phyloP scores from a whole-genome alignment of 1,284 basidiomycete species.

The Irpex lacteus region DNA sequence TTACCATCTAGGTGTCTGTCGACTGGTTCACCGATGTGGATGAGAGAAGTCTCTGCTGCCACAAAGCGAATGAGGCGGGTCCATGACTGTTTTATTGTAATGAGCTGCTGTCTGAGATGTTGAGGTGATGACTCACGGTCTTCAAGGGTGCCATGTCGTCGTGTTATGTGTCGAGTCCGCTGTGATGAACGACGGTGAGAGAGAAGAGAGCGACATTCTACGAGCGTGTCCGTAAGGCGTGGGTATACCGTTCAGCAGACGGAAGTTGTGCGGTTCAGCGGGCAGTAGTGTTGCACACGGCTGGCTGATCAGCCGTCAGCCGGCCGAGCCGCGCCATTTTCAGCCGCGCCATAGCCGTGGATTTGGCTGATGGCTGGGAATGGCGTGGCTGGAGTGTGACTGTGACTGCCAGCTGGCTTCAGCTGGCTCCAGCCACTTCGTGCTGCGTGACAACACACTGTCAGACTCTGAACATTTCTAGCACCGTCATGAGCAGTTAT shows the following conservation, averaged over 20 bases:
- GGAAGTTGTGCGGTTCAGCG: slow-evolving; percentile 9
- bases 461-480: no score
- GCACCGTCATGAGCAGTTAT: no score
- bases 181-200: background rate
- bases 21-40: slow-evolving; percentile 78
- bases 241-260: background rate
- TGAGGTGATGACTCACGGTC: slow-evolving; percentile 41
- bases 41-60: slow-evolving; percentile 68
- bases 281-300: background rate
- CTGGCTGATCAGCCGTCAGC: background rate
- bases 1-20: slow-evolving; percentile 64
- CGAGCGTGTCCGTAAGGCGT: background rate
- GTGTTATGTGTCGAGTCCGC: background rate
- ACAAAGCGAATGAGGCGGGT: slow-evolving; percentile 81
- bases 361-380: no score
- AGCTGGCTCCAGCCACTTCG: no score
- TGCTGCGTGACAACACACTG: no score
- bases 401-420: no score
- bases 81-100: slow-evolving; percentile 53
- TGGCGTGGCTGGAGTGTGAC: no score
- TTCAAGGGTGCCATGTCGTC: slow-evolving; percentile 54
- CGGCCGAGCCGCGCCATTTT: background rate
- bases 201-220: background rate
- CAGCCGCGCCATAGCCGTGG: background rate
- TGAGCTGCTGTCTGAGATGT: background rate